A percentile compares a stretch with the other conserved stretches of the same genome.
Evolutionary conservation across 371 early-diverging fungal genomes (phyloP).

Genomic region (Mortierella sp.): DNA sequence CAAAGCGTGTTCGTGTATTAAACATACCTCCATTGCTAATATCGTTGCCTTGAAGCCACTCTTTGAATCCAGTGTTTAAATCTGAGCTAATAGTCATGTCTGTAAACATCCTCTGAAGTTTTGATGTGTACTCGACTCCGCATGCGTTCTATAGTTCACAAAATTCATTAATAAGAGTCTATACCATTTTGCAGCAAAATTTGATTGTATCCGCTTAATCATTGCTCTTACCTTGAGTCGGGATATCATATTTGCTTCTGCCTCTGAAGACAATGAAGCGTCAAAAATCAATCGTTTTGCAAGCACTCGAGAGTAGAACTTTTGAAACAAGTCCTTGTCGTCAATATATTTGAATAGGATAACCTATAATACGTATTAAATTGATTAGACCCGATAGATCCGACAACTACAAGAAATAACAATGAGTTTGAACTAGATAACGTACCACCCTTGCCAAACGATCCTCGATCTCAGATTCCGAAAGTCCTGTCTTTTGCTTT

Average conservation of each 20-base stretch:
- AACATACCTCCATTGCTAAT: constrained; percentile 59
- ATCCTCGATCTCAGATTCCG: constrained; percentile 59
- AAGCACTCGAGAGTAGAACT: constrained; percentile 83
- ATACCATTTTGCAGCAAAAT: neutral
- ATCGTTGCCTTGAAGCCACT: constrained; percentile 60
- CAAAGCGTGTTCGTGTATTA: neutral
- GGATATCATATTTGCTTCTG: constrained; percentile 80
- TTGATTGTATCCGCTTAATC: neutral
- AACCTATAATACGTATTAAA: constrained; percentile 59
- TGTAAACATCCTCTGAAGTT: constrained; percentile 91
- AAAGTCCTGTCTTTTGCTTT: constrained; percentile 57
- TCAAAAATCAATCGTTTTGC: constrained; percentile 85
- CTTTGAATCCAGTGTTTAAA: constrained; percentile 75
- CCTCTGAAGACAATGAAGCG: constrained; percentile 79
- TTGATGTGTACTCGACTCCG: constrained; percentile 91
- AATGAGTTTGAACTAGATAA: neutral
- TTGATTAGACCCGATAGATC: neutral
- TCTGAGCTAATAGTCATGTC: constrained; percentile 87
- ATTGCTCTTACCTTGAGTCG: constrained; percentile 65
- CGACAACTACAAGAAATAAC: neutral
- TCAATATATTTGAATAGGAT: constrained; percentile 88
- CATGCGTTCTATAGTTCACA: constrained; percentile 64
- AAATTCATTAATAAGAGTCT: neutral
- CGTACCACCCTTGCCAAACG: constrained; percentile 56
- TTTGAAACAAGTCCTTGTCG: constrained; percentile 92